These are phyloP conservation scores for Agrostemma githago DNA, from an alignment of 148 eudicot species.

Conservation along the genomic window DNA sequence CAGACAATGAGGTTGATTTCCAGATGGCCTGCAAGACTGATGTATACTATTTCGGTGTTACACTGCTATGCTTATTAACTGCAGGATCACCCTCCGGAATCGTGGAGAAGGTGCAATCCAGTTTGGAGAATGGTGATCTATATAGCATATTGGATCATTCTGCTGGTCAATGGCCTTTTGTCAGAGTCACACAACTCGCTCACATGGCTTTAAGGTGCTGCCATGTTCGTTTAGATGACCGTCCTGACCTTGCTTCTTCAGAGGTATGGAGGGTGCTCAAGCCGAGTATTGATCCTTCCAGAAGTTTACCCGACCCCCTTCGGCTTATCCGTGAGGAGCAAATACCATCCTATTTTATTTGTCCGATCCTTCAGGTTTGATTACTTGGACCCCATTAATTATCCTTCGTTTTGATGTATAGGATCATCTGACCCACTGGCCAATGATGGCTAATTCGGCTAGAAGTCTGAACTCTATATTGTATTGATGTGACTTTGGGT, in stretches of 20 bases:
- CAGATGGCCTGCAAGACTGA: neutral
- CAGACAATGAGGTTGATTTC: constrained; percentile 23
- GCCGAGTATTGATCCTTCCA: constrained; percentile 47
- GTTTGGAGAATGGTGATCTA: constrained; percentile 48
- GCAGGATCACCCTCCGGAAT: neutral
- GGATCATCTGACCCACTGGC: neutral
- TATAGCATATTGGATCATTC: constrained; percentile 49
- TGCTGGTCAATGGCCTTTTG: constrained; percentile 92
- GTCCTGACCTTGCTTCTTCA: constrained; percentile 55
- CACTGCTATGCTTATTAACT: constrained; percentile 7
- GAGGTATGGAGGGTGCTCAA: constrained; percentile 72
- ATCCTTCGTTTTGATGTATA: neutral
- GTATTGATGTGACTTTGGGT: neutral
- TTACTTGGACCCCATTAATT: neutral
- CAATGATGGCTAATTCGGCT: neutral
- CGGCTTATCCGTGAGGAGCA: neutral
- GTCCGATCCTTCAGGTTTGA: constrained; percentile 12
- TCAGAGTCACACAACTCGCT: constrained; percentile 69
- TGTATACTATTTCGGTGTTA: constrained; percentile 12
- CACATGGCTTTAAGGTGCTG: constrained; percentile 58
- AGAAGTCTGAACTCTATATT: too few species aligned
- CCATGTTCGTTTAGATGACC: constrained; percentile 29
- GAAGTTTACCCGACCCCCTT: constrained; percentile 20
- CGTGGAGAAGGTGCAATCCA: constrained; percentile 15
- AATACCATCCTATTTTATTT: constrained; percentile 4